phyloP scores from a whole-genome alignment of 176 grass and related monocot species.

The Echinochloa phyllopogon region DNA sequence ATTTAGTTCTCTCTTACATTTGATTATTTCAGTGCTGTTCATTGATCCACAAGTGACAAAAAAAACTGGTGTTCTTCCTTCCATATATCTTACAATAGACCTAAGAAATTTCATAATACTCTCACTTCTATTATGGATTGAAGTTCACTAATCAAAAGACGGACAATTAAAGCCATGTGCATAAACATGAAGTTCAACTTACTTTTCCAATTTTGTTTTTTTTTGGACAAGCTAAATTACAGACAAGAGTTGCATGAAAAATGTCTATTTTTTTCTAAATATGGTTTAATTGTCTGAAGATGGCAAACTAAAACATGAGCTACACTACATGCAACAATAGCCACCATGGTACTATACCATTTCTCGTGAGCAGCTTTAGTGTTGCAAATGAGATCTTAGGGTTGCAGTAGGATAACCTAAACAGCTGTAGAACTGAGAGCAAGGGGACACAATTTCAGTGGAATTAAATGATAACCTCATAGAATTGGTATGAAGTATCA shows the following conservation, averaged over 20 bases:
- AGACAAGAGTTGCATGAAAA: neutral
- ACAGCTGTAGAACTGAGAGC: neutral
- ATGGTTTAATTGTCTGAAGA: neutral
- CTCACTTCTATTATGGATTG: neutral
- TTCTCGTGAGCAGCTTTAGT: neutral
- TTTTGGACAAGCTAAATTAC: constrained; percentile 11
- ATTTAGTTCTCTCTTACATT: neutral
- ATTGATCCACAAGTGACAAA: constrained; percentile 1
- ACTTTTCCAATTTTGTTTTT: constrained; percentile 1
- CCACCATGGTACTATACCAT: neutral
- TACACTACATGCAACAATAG: constrained; percentile 20
- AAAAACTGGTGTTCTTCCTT: neutral
- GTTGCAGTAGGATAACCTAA: neutral
- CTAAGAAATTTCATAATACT: constrained; percentile 27
- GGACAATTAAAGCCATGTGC: neutral
- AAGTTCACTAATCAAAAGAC: neutral
- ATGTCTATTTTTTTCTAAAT: neutral
- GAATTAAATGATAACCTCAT: neutral
- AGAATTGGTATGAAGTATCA: constrained; percentile 28
- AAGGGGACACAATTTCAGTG: neutral
- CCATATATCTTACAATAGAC: neutral
- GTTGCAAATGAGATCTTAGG: constrained; percentile 14
- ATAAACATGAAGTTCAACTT: constrained; percentile 8
- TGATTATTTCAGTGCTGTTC: neutral
- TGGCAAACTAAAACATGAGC: neutral